Evolutionary conservation across 2,329 filamentous ascomycete genomes (phyloP).

Genomic region (Corniculantispora saksenae): DNA sequence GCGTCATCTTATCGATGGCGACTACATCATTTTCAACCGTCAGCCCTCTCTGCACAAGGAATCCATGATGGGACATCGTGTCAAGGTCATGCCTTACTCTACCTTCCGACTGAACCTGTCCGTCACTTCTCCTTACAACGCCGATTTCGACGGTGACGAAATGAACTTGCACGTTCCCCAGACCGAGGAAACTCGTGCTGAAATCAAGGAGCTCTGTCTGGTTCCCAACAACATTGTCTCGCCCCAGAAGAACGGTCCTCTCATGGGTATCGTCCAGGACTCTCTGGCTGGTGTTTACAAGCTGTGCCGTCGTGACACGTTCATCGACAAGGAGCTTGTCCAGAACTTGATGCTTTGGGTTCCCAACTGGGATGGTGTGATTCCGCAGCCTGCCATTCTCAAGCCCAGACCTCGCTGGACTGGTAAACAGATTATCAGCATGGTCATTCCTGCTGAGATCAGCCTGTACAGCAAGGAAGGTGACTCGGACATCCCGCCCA

Average conservation of each 20-base stretch:
- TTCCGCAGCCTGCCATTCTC: conserved; percentile 89
- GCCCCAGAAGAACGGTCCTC: conserved; percentile 89
- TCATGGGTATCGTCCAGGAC: conserved; percentile 99
- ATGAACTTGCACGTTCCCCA: conserved; percentile 99
- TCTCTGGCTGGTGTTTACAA: conserved; percentile 97
- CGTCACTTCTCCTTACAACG: conserved; percentile 98
- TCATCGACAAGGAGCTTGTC: conserved; percentile 84
- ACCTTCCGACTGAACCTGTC: conserved; percentile 97
- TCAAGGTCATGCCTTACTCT: conserved; percentile 97
- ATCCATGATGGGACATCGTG: conserved; percentile 99
- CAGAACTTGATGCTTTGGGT: conserved; percentile 99
- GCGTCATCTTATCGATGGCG: conserved; percentile 90
- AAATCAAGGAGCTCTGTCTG: conserved; percentile 91
- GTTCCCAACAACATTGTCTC: conserved; percentile 99
- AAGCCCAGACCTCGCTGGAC: conserved; percentile 95
- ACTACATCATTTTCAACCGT: conserved; percentile 99
- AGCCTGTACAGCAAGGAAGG: conserved; percentile 72
- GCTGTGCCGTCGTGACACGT: conserved; percentile 88
- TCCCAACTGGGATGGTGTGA: conserved; percentile 93
- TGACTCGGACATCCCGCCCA: conserved; percentile 61
- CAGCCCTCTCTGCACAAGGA: conserved; percentile 99
- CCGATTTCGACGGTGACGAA: conserved; percentile 99
- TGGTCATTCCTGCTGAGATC: conserved; percentile 85
- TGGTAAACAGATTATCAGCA: conserved; percentile 94
- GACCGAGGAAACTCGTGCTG: conserved; percentile 92